phyloP scores from a whole-genome alignment of 257 asterid species.

The Pogostemon cablin region DNA sequence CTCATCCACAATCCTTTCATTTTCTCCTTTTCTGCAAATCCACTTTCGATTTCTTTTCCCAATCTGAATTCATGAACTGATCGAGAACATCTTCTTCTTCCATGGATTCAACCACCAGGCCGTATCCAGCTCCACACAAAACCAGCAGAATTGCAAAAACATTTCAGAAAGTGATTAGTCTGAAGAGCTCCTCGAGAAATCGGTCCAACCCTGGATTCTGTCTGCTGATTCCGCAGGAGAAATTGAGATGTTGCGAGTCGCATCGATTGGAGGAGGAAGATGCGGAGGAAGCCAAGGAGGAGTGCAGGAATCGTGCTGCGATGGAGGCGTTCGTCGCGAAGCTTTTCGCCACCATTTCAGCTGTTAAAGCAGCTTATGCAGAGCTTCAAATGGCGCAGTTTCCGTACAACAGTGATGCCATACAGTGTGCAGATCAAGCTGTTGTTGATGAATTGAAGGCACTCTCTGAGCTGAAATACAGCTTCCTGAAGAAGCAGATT shows the following conservation, averaged over 20 bases:
- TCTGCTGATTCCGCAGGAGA: slow-evolving; percentile 76
- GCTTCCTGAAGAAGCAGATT: slow-evolving; percentile 66
- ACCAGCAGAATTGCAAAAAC: slow-evolving; percentile 60
- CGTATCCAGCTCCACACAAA: slow-evolving; percentile 44
- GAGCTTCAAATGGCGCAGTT: slow-evolving; percentile 96
- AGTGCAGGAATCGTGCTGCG: slow-evolving; percentile 60
- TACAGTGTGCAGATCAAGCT: slow-evolving; percentile 79
- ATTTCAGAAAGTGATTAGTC: slow-evolving; percentile 57
- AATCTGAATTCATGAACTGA: slow-evolving; percentile 28
- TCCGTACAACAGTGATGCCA: slow-evolving; percentile 74
- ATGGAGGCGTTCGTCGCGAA: slow-evolving; percentile 89
- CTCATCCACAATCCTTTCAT: background rate
- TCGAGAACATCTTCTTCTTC: background rate
- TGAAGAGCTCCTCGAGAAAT: slow-evolving; percentile 43
- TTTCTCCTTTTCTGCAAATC: background rate
- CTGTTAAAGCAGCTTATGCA: slow-evolving; percentile 92
- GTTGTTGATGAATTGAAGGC: slow-evolving; percentile 81
- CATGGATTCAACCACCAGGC: slow-evolving; percentile 66
- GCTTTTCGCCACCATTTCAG: slow-evolving; percentile 83
- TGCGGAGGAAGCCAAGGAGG: slow-evolving; percentile 57
- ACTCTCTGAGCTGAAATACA: slow-evolving; percentile 74
- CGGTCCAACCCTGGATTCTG: slow-evolving; percentile 65
- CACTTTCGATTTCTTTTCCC: background rate
- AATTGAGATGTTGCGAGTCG: slow-evolving; percentile 82
- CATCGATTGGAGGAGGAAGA: slow-evolving; percentile 62